Evolutionary conservation across 2,329 filamentous ascomycete genomes (phyloP), one percentile per base, ranked within the genome.

Genomic region (Sordariomycetes sp.): DNA sequence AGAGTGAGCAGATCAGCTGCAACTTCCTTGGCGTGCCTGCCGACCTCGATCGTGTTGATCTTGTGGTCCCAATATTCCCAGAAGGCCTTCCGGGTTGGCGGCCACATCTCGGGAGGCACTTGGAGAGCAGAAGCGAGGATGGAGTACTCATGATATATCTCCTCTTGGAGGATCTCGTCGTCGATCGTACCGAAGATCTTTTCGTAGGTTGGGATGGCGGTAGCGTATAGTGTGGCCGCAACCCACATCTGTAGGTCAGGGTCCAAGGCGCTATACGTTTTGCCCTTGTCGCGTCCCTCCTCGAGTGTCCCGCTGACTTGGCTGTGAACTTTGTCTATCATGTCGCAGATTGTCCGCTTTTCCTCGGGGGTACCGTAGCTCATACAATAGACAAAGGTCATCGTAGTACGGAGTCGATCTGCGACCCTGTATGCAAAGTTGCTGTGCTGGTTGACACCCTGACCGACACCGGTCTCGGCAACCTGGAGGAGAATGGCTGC

Each of bases 371-470:
- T 51, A 8, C 53, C 56, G 35, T 48, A 58, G 3, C 45, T 40
- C 46, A 59, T 56, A 38, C 51, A 54, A 36, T 57, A 59, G 21
- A 59, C 45, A 37, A 51, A 60, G 11, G 53, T 57, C 54, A 57
- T 56, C 8, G 51, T 58, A 0, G 54, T 54, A 5, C 52, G 50
- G 7, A 59, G 51, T 12, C 53, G 48, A 35, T 59, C 54, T 10
- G 48, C 30, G 3, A 51, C 51, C 4, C 54, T 45, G 38, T 52
- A 51, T 15, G 49, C 46, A 32, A 58, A 59, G 39, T 57, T 57
- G 46, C 51, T 55, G 39, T 59, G 51, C 34, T 53, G 40, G 39
- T 58, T 46, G 16, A 59, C 55, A n/a, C 55, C 55, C 12, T 50
- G 48, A 7, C 43, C 55, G 8, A 59, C 51, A 14, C 51, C 53